Conservation (phyloP, 2,329 filamentous ascomycete genomes). For the Aureobasidium sp. region DNA sequence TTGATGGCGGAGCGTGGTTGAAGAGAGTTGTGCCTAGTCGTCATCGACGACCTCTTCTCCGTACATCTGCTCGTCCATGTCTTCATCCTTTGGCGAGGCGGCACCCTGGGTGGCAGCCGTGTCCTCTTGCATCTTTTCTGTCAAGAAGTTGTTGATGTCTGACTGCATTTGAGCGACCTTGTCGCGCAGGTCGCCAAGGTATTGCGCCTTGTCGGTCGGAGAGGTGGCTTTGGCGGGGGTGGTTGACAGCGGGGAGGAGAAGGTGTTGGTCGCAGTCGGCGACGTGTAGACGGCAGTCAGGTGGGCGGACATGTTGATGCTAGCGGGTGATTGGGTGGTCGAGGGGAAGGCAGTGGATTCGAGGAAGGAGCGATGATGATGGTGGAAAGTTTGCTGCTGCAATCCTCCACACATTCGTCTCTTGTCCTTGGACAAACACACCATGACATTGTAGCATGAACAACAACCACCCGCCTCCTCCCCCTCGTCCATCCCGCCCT, state of each 20-base stretch:
- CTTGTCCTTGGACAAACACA: not conserved
- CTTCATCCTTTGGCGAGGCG: slow-evolving; percentile 28
- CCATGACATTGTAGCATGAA: not conserved
- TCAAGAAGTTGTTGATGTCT: slow-evolving; percentile 63
- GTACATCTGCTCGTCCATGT: slow-evolving; percentile 63
- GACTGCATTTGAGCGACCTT: slow-evolving; percentile 56
- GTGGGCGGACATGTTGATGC: slow-evolving; percentile 1
- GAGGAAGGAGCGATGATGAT: not conserved
- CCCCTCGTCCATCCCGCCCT: not conserved
- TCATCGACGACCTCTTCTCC: slow-evolving; percentile 72
- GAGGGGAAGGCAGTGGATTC: not conserved
- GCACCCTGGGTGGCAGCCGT: slow-evolving; percentile 42
- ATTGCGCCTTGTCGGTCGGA: slow-evolving; percentile 49
- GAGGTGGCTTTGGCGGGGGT: slow-evolving; percentile 23
- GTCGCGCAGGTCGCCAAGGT: slow-evolving; percentile 53
- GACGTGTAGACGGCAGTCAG: slow-evolving; percentile 26
- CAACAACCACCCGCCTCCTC: not conserved
- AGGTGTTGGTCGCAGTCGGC: slow-evolving; percentile 22
- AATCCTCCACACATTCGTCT: not conserved
- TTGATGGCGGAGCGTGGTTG: too few relatives aligned
- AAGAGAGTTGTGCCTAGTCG: too few relatives aligned
- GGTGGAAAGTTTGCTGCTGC: not conserved
- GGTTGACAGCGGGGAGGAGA: slow-evolving; percentile 22
- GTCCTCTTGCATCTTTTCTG: slow-evolving; percentile 67
- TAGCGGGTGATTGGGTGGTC: not conserved